Percentiles rank a stretch among this genome's conserved stretches.
Evolutionary conservation across 2,329 filamentous ascomycete species (phyloP).

Genomic region (Neofusicoccum umdonicola): DNA sequence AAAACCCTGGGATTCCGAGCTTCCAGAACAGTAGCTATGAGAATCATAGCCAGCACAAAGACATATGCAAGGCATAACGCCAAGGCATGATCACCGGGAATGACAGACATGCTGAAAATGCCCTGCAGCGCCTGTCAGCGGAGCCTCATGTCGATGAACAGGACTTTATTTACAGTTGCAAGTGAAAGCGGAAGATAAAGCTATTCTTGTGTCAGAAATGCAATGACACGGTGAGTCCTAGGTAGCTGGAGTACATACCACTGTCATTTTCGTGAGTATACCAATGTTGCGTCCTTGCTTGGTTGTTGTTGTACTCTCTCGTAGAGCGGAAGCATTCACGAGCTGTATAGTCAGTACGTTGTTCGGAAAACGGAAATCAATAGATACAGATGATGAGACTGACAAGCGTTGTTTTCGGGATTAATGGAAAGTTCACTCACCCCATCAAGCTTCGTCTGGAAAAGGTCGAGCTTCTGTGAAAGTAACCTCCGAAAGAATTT

Average conservation of each 20-base stretch:
- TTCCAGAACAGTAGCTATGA: not conserved
- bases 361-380: too few species aligned
- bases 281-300: too few species aligned
- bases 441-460: not conserved
- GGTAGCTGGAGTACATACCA: too few species aligned
- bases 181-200: not conserved
- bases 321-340: too few species aligned
- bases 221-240: too few species aligned
- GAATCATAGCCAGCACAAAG: not conserved
- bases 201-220: too few species aligned
- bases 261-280: too few species aligned
- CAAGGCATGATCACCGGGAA: not conserved
- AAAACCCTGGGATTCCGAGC: not conserved
- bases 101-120: not conserved
- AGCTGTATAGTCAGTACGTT: too few species aligned
- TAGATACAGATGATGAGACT: too few species aligned
- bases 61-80: not conserved
- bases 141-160: not conserved
- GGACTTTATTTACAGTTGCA: not conserved
- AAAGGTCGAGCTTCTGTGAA: not conserved
- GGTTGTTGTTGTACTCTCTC: too few species aligned
- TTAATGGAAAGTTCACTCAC: not conserved
- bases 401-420: too few species aligned
- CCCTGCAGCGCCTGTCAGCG: not conserved
- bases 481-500: not conserved